Conservation (phyloP, 2,329 filamentous ascomycete species). For the Penicillium sumatraense region DNA sequence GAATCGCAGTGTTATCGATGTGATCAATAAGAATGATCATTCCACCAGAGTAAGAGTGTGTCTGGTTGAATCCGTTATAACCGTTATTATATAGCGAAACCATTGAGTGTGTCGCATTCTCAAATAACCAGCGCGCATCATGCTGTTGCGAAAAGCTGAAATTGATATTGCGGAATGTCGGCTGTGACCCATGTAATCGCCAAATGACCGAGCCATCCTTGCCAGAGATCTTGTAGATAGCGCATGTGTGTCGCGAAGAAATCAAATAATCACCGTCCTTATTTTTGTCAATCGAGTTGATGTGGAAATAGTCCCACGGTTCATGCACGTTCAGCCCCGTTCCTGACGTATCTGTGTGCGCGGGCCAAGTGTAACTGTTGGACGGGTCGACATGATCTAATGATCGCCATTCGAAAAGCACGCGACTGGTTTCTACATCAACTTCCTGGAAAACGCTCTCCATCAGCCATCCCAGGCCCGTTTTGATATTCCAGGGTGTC, state of each 20-base stretch:
- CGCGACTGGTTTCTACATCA: constrained; percentile 53
- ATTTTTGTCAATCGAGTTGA: constrained; percentile 50
- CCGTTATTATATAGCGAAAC: constrained; percentile 50
- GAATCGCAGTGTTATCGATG: constrained; percentile 38
- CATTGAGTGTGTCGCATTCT: constrained; percentile 44
- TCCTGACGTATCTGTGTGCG: constrained; percentile 51
- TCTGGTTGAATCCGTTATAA: constrained; percentile 46
- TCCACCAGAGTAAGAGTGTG: constrained; percentile 43
- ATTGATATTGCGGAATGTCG: constrained; percentile 43
- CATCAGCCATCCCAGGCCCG: constrained; percentile 56
- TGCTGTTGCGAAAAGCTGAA: constrained; percentile 51
- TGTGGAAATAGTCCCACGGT: constrained; percentile 52
- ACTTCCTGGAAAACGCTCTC: constrained; percentile 60
- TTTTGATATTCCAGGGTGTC: constrained; percentile 46
- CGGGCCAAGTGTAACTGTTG: constrained; percentile 52
- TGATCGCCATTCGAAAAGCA: constrained; percentile 57
- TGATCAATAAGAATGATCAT: constrained; percentile 47
- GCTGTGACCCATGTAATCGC: constrained; percentile 42
- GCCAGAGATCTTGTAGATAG: constrained; percentile 48
- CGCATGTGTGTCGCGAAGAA: constrained; percentile 46
- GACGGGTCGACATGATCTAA: constrained; percentile 56
- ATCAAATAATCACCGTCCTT: constrained; percentile 46
- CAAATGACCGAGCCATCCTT: constrained; percentile 45
- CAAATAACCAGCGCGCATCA: constrained; percentile 45
- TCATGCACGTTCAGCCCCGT: constrained; percentile 51